phyloP scores from a whole-genome alignment of 352 stramenopile genomes.

The Aphanomyces astaci region DNA sequence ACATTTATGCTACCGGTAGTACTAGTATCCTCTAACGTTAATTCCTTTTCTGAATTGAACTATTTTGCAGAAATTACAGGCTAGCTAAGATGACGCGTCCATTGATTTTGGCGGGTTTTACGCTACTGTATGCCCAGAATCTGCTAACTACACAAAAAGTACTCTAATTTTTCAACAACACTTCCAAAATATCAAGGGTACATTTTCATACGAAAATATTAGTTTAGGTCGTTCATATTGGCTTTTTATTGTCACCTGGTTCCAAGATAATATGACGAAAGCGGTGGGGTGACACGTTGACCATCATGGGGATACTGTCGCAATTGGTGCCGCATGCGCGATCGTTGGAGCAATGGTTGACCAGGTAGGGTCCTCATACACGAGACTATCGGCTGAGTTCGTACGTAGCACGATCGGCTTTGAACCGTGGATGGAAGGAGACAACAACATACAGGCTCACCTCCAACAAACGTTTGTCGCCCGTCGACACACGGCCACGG shows the following conservation, averaged over 20 bases:
- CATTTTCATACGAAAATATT: neutral
- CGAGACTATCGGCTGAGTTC: neutral
- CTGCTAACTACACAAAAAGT: too few relatives aligned
- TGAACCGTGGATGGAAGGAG: neutral
- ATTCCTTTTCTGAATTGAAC: too few relatives aligned
- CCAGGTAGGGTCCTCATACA: neutral
- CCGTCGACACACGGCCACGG: neutral
- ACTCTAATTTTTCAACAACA: too few relatives aligned
- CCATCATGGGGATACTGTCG: too few relatives aligned
- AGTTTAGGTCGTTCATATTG: too few relatives aligned
- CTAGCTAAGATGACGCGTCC: too few relatives aligned
- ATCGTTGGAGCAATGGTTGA: neutral
- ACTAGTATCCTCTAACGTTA: too few relatives aligned
- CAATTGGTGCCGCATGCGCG: neutral
- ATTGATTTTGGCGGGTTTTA: neutral
- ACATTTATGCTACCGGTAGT: too few relatives aligned
- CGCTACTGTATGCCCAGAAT: neutral
- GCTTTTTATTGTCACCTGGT: too few relatives aligned
- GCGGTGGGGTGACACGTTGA: too few relatives aligned
- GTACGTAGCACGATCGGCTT: neutral
- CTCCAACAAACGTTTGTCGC: constrained; percentile 2
- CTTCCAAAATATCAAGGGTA: neutral
- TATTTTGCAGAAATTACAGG: too few relatives aligned
- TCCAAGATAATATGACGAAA: too few relatives aligned
- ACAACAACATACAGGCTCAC: neutral